Evolutionary conservation across 73 alveolate genomes (phyloP), one percentile per base, ranked within the genome.

Genomic region (Paramecium primaurelia): DNA sequence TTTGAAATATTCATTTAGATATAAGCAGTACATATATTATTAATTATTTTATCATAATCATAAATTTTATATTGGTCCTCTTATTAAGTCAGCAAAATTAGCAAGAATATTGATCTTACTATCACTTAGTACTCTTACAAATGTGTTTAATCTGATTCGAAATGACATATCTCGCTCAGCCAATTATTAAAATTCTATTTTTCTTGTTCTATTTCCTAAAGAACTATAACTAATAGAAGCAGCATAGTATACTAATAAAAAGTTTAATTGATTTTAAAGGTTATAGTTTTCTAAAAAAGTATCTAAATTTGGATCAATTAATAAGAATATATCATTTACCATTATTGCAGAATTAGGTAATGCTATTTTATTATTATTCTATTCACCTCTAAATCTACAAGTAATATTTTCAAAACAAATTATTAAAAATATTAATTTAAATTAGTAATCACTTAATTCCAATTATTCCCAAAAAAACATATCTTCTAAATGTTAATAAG

Each of bases 51-150:
- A 54, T 54, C 69, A 54, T 54, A 80, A 32, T 80, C 91, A 80
- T 80, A 80, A 80, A 45, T 47, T 45, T 44, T 80, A 25, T 20
- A 49, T 42, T 38, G 91, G 91, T 2, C 91, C 91, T 26, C 58
- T 80, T 6, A 80, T 80, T 25, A 80, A 80, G 30, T 80, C 91
- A 4, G 77, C 91, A 44, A 80, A 80, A 45, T 80, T 80, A 11
- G 91, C 91, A 22, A 80, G 58, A n/a, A 80, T 80, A 49, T 80
- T 80, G 11, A 80, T 80, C 26, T 80, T 80, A 7, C 91, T 80
- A 44, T 80, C 91, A 45, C 77, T 28, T 25, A 80, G 38, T n/a
- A 80, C 73, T 28, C 58, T 25, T 2, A 80, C 91, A 80, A 42
- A 80, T 6, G 47, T 80, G 8, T 45, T 25, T 25, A 80, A 44